Percentiles rank a stretch among this genome's conserved stretches.
These are phyloP conservation scores for Bifiguratus adelaidae DNA, from an alignment of 192 early-diverging fungal genomes.

Conservation along the genomic window DNA sequence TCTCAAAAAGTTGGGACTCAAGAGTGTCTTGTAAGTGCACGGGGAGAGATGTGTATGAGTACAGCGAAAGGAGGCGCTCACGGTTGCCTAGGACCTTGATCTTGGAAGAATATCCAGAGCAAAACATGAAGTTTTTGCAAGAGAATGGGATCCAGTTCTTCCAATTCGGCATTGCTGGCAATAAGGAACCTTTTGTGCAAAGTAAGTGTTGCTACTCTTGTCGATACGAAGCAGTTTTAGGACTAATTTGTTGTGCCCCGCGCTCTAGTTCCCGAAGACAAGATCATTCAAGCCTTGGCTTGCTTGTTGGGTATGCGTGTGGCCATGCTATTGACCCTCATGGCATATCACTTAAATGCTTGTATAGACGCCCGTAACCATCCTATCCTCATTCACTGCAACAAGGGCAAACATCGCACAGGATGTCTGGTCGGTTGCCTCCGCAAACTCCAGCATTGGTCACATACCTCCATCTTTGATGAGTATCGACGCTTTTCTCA, in stretches of 20 bases:
- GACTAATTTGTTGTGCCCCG: background rate
- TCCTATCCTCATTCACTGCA: constrained; percentile 90
- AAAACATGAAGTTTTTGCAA: constrained; percentile 78
- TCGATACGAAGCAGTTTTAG: background rate
- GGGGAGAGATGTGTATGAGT: background rate
- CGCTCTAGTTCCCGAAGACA: constrained; percentile 44
- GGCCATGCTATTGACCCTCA: background rate
- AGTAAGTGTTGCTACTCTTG: constrained; percentile 20
- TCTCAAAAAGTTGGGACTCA: constrained; percentile 75
- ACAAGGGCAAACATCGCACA: constrained; percentile 98
- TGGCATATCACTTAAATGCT: constrained; percentile 16
- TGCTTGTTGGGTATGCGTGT: constrained; percentile 28
- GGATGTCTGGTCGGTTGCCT: constrained; percentile 93
- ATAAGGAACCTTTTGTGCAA: constrained; percentile 76
- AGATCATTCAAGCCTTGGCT: constrained; percentile 42
- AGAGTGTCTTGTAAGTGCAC: constrained; percentile 68
- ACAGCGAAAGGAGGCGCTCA: background rate
- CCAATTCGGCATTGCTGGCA: constrained; percentile 85
- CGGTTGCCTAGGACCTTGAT: constrained; percentile 61
- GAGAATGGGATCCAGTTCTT: constrained; percentile 71
- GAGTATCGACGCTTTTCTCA: constrained; percentile 91
- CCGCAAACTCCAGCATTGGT: constrained; percentile 91
- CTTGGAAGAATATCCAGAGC: constrained; percentile 82
- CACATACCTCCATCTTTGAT: constrained; percentile 93
- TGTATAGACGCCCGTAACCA: constrained; percentile 57